Evolutionary conservation across 192 early-diverging fungal genomes (phyloP).

Genomic region (Podochytrium sp.): DNA sequence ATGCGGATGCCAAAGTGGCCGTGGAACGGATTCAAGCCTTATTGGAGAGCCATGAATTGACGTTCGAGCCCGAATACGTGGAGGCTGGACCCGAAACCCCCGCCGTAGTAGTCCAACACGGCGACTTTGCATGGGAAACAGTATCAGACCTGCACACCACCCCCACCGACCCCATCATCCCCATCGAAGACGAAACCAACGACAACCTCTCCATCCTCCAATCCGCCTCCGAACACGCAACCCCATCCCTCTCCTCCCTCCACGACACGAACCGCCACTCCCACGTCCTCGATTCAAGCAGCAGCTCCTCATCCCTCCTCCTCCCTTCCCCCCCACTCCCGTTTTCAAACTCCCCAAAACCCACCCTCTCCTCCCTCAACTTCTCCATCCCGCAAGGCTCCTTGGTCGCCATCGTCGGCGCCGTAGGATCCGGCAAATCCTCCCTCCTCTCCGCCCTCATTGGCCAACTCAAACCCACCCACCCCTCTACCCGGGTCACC

Average conservation of each 20-base stretch:
- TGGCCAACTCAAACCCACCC: slow-evolving; percentile 39
- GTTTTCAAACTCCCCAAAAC: background rate
- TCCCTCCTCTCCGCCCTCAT: slow-evolving; percentile 42
- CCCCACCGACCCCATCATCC: background rate
- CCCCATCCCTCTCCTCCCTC: background rate
- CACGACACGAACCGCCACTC: background rate
- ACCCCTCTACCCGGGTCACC: slow-evolving; percentile 47
- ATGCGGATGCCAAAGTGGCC: slow-evolving; percentile 58
- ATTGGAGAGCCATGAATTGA: slow-evolving; percentile 63
- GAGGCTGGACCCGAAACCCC: background rate
- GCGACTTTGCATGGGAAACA: slow-evolving; percentile 68
- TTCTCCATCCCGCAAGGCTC: slow-evolving; percentile 38
- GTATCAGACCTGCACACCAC: background rate
- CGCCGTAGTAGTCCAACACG: slow-evolving; percentile 65
- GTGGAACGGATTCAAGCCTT: slow-evolving; percentile 53
- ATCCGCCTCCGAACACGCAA: background rate
- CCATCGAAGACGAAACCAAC: background rate
- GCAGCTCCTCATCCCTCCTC: background rate
- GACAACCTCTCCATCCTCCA: background rate
- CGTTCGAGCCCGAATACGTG: slow-evolving; percentile 51
- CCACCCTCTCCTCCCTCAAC: slow-evolving; percentile 29
- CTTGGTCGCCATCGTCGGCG: slow-evolving; percentile 64
- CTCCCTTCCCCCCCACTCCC: background rate
- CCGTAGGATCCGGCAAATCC: slow-evolving; percentile 44
- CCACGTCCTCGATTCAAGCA: background rate